Percentiles rank a stretch among this genome's conserved stretches.
Conservation (phyloP, 2,329 filamentous ascomycete species). For the Arthrobotrys pseudoclavata region DNA sequence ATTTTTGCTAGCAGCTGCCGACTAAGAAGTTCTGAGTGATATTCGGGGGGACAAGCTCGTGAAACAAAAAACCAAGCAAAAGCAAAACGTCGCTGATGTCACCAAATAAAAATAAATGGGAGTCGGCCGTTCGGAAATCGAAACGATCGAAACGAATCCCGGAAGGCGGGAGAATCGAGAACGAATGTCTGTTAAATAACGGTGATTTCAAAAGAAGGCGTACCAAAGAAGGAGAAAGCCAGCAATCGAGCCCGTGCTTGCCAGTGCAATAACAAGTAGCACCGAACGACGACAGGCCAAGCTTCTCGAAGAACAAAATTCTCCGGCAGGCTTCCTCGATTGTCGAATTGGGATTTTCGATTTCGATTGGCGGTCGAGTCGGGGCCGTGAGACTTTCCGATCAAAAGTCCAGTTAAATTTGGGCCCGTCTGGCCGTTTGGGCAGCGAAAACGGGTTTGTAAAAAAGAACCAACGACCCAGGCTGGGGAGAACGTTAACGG, state of each 20-base stretch:
- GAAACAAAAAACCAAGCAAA: constrained; percentile 37
- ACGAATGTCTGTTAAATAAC: constrained; percentile 4
- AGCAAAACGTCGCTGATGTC: constrained; percentile 31
- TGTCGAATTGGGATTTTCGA: neutral
- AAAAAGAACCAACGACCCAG: neutral
- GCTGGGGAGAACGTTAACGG: neutral
- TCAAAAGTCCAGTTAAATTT: neutral
- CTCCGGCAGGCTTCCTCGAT: constrained; percentile 20
- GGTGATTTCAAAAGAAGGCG: constrained; percentile 14
- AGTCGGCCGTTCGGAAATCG: neutral
- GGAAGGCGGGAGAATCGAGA: constrained; percentile 2
- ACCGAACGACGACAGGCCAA: neutral
- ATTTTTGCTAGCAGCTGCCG: constrained; percentile 10
- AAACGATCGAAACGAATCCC: constrained; percentile 1
- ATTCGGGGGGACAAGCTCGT: constrained; percentile 21
- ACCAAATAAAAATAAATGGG: constrained; percentile 10
- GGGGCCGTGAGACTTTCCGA: constrained; percentile 9
- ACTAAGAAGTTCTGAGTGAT: neutral
- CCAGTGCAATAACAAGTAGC: neutral
- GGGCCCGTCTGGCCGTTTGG: neutral
- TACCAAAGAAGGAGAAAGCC: neutral
- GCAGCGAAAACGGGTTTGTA: neutral
- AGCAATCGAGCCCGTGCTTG: neutral
- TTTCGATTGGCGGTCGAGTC: constrained; percentile 1
- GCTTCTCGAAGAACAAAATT: constrained; percentile 29